These are phyloP conservation scores for Saraca asoca DNA, from an alignment of 331 rosid genomes.

Conservation along the genomic window DNA sequence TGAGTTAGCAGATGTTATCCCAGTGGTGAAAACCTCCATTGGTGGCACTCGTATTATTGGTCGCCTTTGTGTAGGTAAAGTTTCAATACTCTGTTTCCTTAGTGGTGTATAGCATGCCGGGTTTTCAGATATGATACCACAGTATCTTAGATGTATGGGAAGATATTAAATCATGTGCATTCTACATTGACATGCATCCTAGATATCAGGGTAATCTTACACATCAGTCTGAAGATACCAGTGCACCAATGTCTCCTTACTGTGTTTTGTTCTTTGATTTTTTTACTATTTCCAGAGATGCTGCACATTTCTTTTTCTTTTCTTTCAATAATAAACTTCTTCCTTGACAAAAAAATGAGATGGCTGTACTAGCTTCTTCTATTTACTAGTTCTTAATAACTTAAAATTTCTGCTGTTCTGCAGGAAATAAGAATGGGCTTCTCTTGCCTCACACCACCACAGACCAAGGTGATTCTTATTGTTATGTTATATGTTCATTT, in stretches of 20 bases:
- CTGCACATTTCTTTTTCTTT: not conserved
- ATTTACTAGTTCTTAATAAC: not conserved
- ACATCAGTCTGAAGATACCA: no score
- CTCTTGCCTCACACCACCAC: conserved; percentile 92
- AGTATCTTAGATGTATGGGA: no score
- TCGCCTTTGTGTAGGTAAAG: conserved; percentile 87
- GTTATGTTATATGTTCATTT: conserved; percentile 1
- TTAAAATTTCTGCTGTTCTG: conserved; percentile 18
- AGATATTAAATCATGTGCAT: no score
- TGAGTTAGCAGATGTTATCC: conserved; percentile 75
- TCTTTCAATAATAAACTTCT: not conserved
- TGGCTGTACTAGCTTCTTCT: not conserved
- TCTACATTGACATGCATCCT: no score
- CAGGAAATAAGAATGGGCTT: conserved; percentile 96
- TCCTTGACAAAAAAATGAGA: not conserved
- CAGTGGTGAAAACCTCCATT: conserved; percentile 85
- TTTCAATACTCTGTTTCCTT: not conserved
- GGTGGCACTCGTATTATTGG: conserved; percentile 86
- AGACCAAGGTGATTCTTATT: conserved; percentile 60
- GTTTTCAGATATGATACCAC: no score
- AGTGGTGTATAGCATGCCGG: no score
- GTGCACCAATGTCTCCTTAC: not conserved
- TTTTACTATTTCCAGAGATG: conserved; percentile 4
- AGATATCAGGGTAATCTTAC: no score
- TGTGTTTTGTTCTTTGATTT: not conserved